These are phyloP conservation scores for Pythium sp. DNA, from an alignment of 352 stramenopile genomes.

Conservation along the genomic window DNA sequence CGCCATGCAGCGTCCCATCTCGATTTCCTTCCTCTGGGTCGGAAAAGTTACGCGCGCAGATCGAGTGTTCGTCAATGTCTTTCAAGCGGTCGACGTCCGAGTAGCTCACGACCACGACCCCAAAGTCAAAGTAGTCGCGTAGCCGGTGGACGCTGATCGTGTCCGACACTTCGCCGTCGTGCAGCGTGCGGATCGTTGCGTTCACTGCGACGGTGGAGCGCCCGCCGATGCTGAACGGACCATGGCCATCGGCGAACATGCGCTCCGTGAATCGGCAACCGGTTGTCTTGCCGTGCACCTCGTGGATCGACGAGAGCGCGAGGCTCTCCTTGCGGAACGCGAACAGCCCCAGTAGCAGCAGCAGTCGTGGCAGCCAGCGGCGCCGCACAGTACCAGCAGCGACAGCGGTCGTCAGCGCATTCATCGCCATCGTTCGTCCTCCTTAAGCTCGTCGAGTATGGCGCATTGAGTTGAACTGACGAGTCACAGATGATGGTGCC, in stretches of 20 bases:
- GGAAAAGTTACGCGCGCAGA: conserved; percentile 69
- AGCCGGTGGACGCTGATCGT: conserved; percentile 67
- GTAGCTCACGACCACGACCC: conserved; percentile 62
- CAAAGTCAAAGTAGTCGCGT: conserved; percentile 82
- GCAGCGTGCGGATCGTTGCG: conserved; percentile 45
- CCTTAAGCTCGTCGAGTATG: neutral
- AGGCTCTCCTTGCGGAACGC: conserved; percentile 27
- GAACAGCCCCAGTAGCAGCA: conserved; percentile 30
- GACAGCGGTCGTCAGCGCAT: neutral
- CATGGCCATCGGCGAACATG: conserved; percentile 74
- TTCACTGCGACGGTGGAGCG: conserved; percentile 49
- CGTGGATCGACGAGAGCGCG: conserved; percentile 55
- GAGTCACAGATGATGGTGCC: neutral
- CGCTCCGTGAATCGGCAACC: conserved; percentile 69
- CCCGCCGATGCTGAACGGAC: conserved; percentile 43
- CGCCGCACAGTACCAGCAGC: neutral
- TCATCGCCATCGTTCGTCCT: neutral
- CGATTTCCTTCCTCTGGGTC: conserved; percentile 32
- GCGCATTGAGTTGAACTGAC: neutral
- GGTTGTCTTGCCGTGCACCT: conserved; percentile 47
- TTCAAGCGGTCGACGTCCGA: conserved; percentile 34
- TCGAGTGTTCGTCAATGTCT: conserved; percentile 49
- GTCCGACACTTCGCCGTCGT: conserved; percentile 55
- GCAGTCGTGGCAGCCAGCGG: conserved; percentile 18
- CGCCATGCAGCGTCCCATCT: conserved; percentile 44